Conservation (phyloP, 2,329 filamentous ascomycete species). For the Fusarium sp. region DNA sequence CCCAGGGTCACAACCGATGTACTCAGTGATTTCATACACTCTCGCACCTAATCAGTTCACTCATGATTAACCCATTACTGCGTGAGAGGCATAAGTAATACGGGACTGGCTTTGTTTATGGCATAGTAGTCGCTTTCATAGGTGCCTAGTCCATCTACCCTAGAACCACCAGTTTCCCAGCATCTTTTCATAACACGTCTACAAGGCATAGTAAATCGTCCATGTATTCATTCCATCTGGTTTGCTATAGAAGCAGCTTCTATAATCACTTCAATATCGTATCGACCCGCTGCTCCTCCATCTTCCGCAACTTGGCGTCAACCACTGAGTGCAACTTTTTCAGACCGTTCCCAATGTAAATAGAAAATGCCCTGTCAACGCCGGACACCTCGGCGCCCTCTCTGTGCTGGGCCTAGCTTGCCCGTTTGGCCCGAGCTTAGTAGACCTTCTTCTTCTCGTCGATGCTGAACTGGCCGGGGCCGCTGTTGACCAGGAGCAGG, state of each 20-base stretch:
- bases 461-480: constrained; percentile 95
- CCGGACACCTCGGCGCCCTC: constrained; percentile 33
- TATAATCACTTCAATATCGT: constrained; percentile 19
- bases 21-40: no score
- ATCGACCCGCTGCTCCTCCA: constrained; percentile 22
- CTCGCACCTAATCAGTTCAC: not conserved
- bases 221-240: constrained; percentile 37
- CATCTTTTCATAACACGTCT: not conserved
- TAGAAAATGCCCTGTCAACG: constrained; percentile 36
- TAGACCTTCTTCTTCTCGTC: constrained; percentile 99
- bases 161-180: not conserved
- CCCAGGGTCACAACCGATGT: not conserved
- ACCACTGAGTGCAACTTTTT: constrained; percentile 23
- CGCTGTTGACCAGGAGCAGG: constrained; percentile 96
- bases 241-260: constrained; percentile 31
- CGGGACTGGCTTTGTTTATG: not conserved
- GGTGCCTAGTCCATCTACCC: not conserved
- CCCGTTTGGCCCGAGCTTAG: constrained; percentile 54
- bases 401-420: constrained; percentile 13
- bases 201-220: constrained; percentile 9
- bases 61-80: not conserved
- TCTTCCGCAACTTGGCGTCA: constrained; percentile 6
- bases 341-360: constrained; percentile 33
- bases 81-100: no score
- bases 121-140: not conserved